Base-by-base conservation (phyloP, 129 eudicot species). In the Lactuca saligna region DNA sequence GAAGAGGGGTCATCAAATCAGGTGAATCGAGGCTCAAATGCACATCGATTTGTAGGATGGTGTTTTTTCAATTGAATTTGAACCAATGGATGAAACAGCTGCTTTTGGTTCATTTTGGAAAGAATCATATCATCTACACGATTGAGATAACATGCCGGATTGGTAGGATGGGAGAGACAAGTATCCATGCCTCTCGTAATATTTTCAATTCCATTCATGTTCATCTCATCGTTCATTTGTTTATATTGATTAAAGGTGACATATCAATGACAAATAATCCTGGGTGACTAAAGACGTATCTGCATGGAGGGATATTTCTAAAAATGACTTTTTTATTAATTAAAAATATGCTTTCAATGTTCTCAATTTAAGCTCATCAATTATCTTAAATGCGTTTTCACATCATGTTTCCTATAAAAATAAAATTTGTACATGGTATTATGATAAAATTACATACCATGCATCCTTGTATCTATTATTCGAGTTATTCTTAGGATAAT, bases 1-100 rank as follows among this genome's bases (percentile, higher is more conserved):
- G 66, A 61, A 61, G 66, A 61, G 29, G 66, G 66, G 49, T 61
- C 66, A 61, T 12, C 50, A 61, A 61, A 61, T 60, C 25, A 59
- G 64, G 64, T 59, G 64, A 59, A 59, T 61, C 29, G 66, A 61
- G 8, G 48, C 49, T 61, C 48, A 61, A 16, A 61, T 61, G 66
- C 49, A 61, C 48, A 61, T 61, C 10, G 56, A 51, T 51, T 51
- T 51, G 56, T 51, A 51, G 56, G n/a, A 51, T 15, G 56, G 20
- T n/a, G 61, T 56, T 56, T 56, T 44, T 20, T 14, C 29, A 56
- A 61, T 60, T 60, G 65, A 51, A 60, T 11, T 60, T 60, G 65
- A 51, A 60, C 25, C 65, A 4, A 60, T 9, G 15, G 48, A 59
- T 59, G 64, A 31, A 31, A 54, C 59, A 54, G 31, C 14, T 56